Evolutionary conservation across 2,329 filamentous ascomycete genomes (phyloP), one percentile per base, ranked within the genome.

Genomic region (Ascomycota sp.): DNA sequence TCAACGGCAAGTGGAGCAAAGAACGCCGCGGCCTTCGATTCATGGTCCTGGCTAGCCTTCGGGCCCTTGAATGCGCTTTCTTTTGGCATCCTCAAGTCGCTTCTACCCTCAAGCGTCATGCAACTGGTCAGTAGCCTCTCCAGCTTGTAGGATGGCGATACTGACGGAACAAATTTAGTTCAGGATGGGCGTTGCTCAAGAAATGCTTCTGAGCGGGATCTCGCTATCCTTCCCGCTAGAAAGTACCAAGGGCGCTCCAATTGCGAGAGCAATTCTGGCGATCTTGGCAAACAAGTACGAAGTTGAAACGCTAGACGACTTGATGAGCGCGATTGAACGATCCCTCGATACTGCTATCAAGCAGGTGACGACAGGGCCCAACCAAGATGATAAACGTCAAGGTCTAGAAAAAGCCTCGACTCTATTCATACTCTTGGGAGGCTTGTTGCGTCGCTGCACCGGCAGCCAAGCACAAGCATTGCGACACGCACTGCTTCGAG

Each of bases 241-340:
- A 24, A 41, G 41, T 27, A 38, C 44, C 41, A n/a, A n/a, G n/a
- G n/a, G n/a, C n/a, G n/a, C n/a, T n/a, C 39, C 48, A 38, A 51
- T 47, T 34, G 44, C 44, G 10, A 43, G 49, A 25, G 52, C 51
- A 0, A 54, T 62, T 9, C 44, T 62, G 9, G 51, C 54, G 2
- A 48, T 57, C 4, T 41, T 64, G 25, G 51, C 57, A 33, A 64
- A 64, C 42, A 64, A 62, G 39, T 53, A 56, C 43, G 52, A 52
- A 27, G 46, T 56, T 12, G 57, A 57, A 39, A 48, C 41, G 6
- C 33, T 46, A 6, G 40, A 39, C 7, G 37, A 39, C 6, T 38
- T 56, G 5, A 42, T 54, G 28, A 11, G 39, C 4, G 35, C 39
- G 7, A 33, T 56, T 1, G 47, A 53, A 35, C 36, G 45, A 13